phyloP scores from a whole-genome alignment of 164 flowering plant species.

The Cinnamomum chago region DNA sequence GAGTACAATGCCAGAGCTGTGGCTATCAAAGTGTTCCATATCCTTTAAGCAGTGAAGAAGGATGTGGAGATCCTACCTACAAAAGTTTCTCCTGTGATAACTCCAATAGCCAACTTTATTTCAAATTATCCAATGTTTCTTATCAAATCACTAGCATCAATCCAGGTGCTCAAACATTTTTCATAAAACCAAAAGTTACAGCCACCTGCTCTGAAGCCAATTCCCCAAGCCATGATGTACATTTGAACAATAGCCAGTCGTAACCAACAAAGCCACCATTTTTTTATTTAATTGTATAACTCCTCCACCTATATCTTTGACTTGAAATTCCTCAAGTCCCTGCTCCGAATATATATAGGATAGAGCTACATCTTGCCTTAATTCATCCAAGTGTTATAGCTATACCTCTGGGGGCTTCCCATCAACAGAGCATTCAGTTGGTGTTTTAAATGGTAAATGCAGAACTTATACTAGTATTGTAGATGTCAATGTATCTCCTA shows the following conservation, averaged over 20 bases:
- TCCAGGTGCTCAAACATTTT: background rate
- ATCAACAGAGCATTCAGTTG: background rate
- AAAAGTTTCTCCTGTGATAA: background rate
- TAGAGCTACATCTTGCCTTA: background rate
- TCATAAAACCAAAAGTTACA: background rate
- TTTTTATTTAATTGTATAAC: background rate
- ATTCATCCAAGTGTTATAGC: background rate
- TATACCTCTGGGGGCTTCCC: background rate
- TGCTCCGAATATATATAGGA: background rate
- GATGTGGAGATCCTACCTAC: slow-evolving; percentile 1
- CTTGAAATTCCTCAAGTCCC: background rate
- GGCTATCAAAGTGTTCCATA: background rate
- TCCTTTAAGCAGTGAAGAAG: background rate
- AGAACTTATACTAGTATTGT: background rate
- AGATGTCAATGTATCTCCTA: background rate
- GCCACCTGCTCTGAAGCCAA: background rate
- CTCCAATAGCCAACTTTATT: background rate
- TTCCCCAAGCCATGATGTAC: background rate
- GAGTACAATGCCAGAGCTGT: background rate
- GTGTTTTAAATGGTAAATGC: background rate
- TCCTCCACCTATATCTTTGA: background rate
- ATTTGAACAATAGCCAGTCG: background rate
- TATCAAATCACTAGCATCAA: background rate
- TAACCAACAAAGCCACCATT: slow-evolving; percentile 1
- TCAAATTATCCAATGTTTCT: background rate